Percentiles rank a stretch among this genome's conserved stretches.
Conservation (phyloP, 2,329 filamentous ascomycete species). For the Nemania bipapillata region DNA sequence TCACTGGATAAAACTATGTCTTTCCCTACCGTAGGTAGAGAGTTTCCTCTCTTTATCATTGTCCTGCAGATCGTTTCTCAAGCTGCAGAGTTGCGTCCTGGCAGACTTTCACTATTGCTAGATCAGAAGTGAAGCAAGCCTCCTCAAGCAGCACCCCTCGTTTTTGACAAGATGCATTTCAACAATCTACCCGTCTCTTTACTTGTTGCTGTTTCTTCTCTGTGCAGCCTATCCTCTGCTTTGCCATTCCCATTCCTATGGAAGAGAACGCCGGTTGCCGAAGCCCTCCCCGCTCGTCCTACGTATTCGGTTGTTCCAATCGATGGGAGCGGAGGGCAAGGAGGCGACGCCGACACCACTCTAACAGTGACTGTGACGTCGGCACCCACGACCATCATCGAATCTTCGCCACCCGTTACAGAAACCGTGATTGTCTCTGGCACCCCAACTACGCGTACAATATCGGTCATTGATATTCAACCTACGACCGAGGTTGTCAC, state of each 20-base stretch:
- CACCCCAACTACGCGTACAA: slow-evolving; percentile 37
- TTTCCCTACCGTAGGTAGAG: slow-evolving; percentile 12
- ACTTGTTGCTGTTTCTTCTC: slow-evolving; percentile 43
- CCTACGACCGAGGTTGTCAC: slow-evolving; percentile 41
- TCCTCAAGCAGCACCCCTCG: not conserved
- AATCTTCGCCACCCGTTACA: slow-evolving; percentile 48
- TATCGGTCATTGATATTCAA: slow-evolving; percentile 50
- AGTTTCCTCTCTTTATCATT: slow-evolving; percentile 7
- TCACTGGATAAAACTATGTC: slow-evolving; percentile 41
- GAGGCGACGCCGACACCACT: slow-evolving; percentile 34
- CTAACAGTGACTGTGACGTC: slow-evolving; percentile 52
- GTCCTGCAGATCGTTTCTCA: slow-evolving; percentile 32
- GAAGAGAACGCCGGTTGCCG: slow-evolving; percentile 33
- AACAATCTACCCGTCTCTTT: slow-evolving; percentile 42
- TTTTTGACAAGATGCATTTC: slow-evolving; percentile 49
- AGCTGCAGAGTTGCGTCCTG: slow-evolving; percentile 25
- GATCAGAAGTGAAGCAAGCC: slow-evolving; percentile 18
- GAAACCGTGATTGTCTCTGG: slow-evolving; percentile 46
- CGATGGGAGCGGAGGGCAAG: slow-evolving; percentile 47
- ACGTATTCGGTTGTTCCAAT: slow-evolving; percentile 56
- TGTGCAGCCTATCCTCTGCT: slow-evolving; percentile 41
- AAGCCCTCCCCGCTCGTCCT: slow-evolving; percentile 47
- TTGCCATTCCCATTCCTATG: slow-evolving; percentile 51
- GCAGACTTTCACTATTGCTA: not conserved
- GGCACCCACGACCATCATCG: slow-evolving; percentile 51